These are phyloP conservation scores for Trypanosoma grayi DNA, from an alignment of 208 protist species.

Conservation along the genomic window DNA sequence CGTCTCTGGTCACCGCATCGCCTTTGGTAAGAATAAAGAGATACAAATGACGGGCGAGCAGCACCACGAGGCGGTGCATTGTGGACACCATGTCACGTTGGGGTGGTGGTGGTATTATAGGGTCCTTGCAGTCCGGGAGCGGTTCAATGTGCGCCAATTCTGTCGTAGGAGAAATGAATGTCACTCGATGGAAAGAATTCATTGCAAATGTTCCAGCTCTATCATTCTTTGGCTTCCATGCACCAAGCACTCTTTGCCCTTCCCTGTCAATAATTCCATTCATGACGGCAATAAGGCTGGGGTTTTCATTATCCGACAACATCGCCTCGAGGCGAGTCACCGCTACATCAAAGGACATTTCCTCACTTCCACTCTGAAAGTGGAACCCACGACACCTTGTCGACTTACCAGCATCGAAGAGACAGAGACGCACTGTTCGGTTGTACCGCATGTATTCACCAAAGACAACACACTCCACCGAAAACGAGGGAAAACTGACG, in stretches of 20 bases:
- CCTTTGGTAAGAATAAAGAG: conserved; percentile 66
- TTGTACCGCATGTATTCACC: conserved; percentile 64
- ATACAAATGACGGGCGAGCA: conserved; percentile 83
- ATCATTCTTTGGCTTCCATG: conserved; percentile 52
- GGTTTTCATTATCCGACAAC: not conserved
- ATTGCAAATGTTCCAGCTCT: conserved; percentile 52
- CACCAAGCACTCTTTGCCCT: conserved; percentile 66
- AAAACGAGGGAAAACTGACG: conserved; percentile 7
- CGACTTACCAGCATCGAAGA: conserved; percentile 14
- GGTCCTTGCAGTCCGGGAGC: conserved; percentile 70
- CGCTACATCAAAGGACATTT: conserved; percentile 21
- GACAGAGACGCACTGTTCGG: conserved; percentile 44
- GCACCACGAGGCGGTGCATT: conserved; percentile 83
- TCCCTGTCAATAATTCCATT: conserved; percentile 63
- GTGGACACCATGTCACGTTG: conserved; percentile 45
- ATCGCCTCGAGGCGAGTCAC: conserved; percentile 6
- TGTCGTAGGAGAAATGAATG: conserved; percentile 49
- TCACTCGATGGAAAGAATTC: conserved; percentile 40
- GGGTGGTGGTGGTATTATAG: conserved; percentile 38
- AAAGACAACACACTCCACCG: conserved; percentile 32
- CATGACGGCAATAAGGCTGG: conserved; percentile 32
- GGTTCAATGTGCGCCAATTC: conserved; percentile 68
- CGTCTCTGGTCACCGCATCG: conserved; percentile 36
- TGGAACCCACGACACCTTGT: not conserved
- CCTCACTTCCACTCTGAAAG: not conserved